A percentile compares a stretch with the other conserved stretches of the same genome.
Conservation (phyloP, 148 eudicot species). For the Amaranthus palmeri region DNA sequence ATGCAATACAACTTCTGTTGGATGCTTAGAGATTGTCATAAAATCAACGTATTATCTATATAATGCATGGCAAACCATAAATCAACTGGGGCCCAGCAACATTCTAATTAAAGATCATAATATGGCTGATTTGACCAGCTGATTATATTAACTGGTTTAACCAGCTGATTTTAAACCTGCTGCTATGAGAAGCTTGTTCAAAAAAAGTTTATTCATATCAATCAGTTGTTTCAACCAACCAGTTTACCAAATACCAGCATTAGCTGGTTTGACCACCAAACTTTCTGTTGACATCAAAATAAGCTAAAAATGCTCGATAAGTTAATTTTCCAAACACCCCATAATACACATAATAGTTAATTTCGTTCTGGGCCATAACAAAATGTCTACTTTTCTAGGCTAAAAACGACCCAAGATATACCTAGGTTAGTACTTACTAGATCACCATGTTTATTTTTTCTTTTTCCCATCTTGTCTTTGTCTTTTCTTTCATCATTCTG, state of each 20-base stretch:
- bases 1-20: too few species aligned
- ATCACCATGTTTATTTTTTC: not conserved
- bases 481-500: not conserved
- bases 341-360: too few species aligned
- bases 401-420: not conserved
- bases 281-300: not conserved
- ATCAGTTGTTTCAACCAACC: too few species aligned
- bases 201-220: too few species aligned
- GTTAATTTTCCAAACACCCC: too few species aligned
- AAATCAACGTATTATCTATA: constrained; percentile 11
- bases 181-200: too few species aligned
- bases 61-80: not conserved
- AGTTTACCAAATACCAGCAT: too few species aligned
- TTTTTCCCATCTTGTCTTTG: not conserved
- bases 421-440: not conserved
- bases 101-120: not conserved
- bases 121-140: too few species aligned
- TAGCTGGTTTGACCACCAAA: too few species aligned
- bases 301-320: too few species aligned
- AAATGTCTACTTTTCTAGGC: not conserved
- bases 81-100: constrained; percentile 19
- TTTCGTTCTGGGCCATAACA: not conserved
- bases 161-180: too few species aligned
- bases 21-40: not conserved
- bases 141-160: too few species aligned